Evolutionary conservation across 2,329 filamentous ascomycete species (phyloP).

Genomic region (Chaetomiaceae sp.): DNA sequence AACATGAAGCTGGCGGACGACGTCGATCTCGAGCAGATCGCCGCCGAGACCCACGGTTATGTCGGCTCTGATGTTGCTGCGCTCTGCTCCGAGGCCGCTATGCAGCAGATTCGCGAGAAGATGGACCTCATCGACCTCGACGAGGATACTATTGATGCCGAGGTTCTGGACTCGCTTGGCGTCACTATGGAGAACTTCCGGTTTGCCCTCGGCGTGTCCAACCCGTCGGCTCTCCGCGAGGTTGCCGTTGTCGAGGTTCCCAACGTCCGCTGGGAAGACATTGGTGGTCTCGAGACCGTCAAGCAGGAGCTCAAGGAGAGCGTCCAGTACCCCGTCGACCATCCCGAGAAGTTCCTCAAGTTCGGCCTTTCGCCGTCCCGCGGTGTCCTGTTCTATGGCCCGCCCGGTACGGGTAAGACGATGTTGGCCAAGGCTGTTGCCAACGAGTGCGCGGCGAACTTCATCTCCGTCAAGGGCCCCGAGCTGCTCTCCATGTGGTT

Average conservation of each 20-base stretch:
- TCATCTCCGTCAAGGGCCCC: slow-evolving; percentile 98
- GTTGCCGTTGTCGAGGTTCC: slow-evolving; percentile 98
- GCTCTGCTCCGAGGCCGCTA: slow-evolving; percentile 96
- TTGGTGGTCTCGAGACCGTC: slow-evolving; percentile 95
- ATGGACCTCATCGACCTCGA: slow-evolving; percentile 99
- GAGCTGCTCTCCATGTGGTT: slow-evolving; percentile 99
- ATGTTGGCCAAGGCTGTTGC: slow-evolving; percentile 98
- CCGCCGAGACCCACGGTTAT: slow-evolving; percentile 96
- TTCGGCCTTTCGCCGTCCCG: slow-evolving; percentile 96
- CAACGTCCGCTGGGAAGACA: slow-evolving; percentile 99
- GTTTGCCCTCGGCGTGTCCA: slow-evolving; percentile 94
- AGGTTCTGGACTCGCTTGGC: slow-evolving; percentile 94
- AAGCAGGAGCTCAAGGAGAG: slow-evolving; percentile 99
- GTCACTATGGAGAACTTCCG: slow-evolving; percentile 99
- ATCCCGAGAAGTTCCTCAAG: slow-evolving; percentile 99
- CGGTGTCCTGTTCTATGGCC: slow-evolving; percentile 97
- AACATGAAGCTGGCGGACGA: slow-evolving; percentile 99
- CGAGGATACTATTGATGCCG: slow-evolving; percentile 97
- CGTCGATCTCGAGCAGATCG: slow-evolving; percentile 94
- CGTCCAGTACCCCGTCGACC: slow-evolving; percentile 98
- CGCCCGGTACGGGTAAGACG: slow-evolving; percentile 99
- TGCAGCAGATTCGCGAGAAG: slow-evolving; percentile 99
- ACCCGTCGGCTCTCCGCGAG: slow-evolving; percentile 96
- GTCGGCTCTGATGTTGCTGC: slow-evolving; percentile 98
- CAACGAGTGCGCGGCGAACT: slow-evolving; percentile 99